Percentiles rank a stretch among this genome's conserved stretches.
Evolutionary conservation across 2,329 filamentous ascomycete species (phyloP).

Genomic region (Fusarium sp.): DNA sequence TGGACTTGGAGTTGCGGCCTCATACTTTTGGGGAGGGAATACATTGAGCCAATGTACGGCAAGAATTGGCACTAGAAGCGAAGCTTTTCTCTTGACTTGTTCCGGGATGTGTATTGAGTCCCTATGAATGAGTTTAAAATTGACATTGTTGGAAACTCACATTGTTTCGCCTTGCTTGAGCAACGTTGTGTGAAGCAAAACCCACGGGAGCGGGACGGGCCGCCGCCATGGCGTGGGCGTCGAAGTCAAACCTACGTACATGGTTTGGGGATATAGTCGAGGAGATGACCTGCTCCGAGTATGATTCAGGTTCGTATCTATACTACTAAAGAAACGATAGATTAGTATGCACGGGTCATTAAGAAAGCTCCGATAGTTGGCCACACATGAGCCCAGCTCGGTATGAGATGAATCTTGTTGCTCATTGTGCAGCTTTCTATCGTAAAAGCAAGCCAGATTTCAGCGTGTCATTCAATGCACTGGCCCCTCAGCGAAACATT

Average conservation of each 20-base stretch:
- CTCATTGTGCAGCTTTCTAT: too few species aligned
- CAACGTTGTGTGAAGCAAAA: not conserved
- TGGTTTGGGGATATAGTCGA: constrained; percentile 3
- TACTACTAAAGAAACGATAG: not conserved
- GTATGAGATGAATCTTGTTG: too few species aligned
- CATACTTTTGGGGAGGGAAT: constrained; percentile 40
- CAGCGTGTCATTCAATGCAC: too few species aligned
- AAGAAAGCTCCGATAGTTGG: too few species aligned
- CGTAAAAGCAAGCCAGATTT: too few species aligned
- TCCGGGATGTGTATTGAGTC: constrained; percentile 31
- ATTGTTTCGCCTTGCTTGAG: constrained; percentile 12
- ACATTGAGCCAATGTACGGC: constrained; percentile 33
- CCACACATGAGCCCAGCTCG: too few species aligned
- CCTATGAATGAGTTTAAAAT: constrained; percentile 33
- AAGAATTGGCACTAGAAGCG: constrained; percentile 47
- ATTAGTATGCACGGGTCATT: too few species aligned
- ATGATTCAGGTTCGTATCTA: constrained; percentile 1
- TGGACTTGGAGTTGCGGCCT: constrained; percentile 49
- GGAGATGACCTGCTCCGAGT: not conserved
- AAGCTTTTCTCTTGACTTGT: constrained; percentile 42
- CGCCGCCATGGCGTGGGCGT: constrained; percentile 21
- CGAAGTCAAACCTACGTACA: constrained; percentile 8
- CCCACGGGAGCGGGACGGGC: constrained; percentile 26
- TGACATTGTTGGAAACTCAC: constrained; percentile 40
- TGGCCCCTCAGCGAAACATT: too few species aligned